Evolutionary conservation across 1,284 basidiomycete species (phyloP).

Genomic region (Cryptococcus sp.): DNA sequence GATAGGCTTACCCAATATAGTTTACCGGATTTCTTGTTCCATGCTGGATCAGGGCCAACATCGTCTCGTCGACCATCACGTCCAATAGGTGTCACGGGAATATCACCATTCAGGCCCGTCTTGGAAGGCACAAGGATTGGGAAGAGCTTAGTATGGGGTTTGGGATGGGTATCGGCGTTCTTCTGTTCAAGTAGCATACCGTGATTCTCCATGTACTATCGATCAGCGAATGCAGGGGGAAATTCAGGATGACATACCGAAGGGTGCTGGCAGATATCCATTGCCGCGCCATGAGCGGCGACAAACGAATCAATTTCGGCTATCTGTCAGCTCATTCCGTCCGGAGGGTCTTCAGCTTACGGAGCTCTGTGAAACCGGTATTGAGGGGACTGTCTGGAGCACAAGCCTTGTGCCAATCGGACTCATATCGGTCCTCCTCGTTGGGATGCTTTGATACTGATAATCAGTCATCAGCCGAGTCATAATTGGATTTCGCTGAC

Average conservation of each 20-base stretch:
- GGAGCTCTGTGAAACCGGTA: conserved; percentile 35
- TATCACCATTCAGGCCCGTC: conserved; percentile 45
- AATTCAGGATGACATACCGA: conserved; percentile 26
- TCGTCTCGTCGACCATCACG: conserved; percentile 42
- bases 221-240: neutral
- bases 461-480: conserved; percentile 1
- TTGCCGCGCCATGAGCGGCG: conserved; percentile 36
- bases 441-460: conserved; percentile 30
- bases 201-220: conserved; percentile 42
- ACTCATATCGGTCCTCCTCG: conserved; percentile 37
- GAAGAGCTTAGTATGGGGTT: conserved; percentile 45
- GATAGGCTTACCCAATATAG: conserved; percentile 44
- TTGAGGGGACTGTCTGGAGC: conserved; percentile 37
- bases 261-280: conserved; percentile 48
- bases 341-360: conserved; percentile 15
- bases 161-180: conserved; percentile 37
- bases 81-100: conserved; percentile 47
- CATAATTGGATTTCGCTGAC: conserved; percentile 7
- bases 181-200: conserved; percentile 47
- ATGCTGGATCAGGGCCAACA: conserved; percentile 43
- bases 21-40: conserved; percentile 44
- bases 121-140: conserved; percentile 47
- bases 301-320: conserved; percentile 42
- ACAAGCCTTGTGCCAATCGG: conserved; percentile 42
- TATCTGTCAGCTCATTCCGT: conserved; percentile 7